phyloP scores from a whole-genome alignment of 2,329 filamentous ascomycete species.

The Trichoderma aggressivum region DNA sequence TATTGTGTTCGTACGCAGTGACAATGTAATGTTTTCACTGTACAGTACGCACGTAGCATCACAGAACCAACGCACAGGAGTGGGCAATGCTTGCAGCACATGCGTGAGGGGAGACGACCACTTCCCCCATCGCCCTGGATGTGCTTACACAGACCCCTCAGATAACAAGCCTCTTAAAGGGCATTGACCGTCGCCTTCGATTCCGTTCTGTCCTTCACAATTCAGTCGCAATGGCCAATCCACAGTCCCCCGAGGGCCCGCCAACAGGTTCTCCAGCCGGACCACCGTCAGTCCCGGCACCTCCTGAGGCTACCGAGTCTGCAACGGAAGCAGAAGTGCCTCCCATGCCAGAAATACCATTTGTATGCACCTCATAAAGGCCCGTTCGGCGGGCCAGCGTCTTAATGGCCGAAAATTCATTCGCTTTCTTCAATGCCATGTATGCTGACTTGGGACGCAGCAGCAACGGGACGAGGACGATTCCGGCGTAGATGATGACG shows the following conservation, averaged over 20 bases:
- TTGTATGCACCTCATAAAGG: background rate
- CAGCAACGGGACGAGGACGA: background rate
- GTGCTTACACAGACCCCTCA: background rate
- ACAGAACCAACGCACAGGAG: background rate
- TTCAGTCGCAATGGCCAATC: background rate
- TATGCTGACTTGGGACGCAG: background rate
- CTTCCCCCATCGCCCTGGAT: background rate
- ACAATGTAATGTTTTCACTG: background rate
- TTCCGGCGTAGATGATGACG: conserved; percentile 2
- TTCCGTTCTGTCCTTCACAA: background rate
- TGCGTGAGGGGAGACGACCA: background rate
- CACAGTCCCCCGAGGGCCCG: background rate
- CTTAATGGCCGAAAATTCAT: background rate
- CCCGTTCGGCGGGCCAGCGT: background rate
- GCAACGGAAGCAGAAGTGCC: background rate
- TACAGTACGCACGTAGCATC: background rate
- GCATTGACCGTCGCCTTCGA: background rate
- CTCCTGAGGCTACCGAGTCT: background rate
- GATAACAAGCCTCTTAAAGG: background rate
- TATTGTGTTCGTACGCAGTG: background rate
- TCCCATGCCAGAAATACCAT: background rate
- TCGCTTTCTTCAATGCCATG: background rate
- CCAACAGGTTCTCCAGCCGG: background rate
- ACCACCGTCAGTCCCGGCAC: background rate
- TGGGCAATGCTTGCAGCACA: background rate